Base-by-base conservation (phyloP, 768 basidiomycete genomes). In the Leccinum boreale region DNA sequence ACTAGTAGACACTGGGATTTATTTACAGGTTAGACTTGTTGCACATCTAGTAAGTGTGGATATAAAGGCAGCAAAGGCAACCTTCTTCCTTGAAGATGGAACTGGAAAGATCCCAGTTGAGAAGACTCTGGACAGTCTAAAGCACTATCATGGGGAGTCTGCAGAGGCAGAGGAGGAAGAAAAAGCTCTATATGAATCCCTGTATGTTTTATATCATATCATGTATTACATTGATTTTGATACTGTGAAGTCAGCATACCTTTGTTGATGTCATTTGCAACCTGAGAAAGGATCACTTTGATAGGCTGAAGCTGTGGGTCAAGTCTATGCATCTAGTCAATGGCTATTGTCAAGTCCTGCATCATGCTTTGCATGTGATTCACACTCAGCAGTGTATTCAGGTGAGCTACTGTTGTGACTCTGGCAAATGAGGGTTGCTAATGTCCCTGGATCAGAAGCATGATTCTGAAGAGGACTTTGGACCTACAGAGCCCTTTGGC, bases 1-100 rank as follows among this genome's bases (percentile, higher is more conserved):
- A 42, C 77, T 47, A 47, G 12, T 47, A 47, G 12, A n/a, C 9
- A 59, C 74, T 56, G 51, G 48, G 19, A 15, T 29, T 6, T 53
- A 15, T 36, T 10, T 28, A 39, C 61, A 80, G 70, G 68, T 87
- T n/a, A 72, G 74, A 42, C 76, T 85, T 61, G 84, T 85, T 26
- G 84, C 83, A 1, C 73, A 76, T 60, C 67, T 75, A 11, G 57
- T 66, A 42, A 59, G 65, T 2, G 65, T 71, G 3, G 70, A 52
- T 15, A 57, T 24, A 24, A 21, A 24, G 11, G 1, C 44, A 49
- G 55, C 62, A 45, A 48, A 23, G 11, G 55, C 52, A 33, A 6
- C 2, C 5, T 76, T 63, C 19, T 0, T 4, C 8, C 64, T 78
- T 17, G 76, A 77, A 50, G 79, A 80, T 56, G 79, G 79, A 4